Evolutionary conservation across 2,329 filamentous ascomycete genomes (phyloP).

Genomic region (Thermoascus crustaceus): DNA sequence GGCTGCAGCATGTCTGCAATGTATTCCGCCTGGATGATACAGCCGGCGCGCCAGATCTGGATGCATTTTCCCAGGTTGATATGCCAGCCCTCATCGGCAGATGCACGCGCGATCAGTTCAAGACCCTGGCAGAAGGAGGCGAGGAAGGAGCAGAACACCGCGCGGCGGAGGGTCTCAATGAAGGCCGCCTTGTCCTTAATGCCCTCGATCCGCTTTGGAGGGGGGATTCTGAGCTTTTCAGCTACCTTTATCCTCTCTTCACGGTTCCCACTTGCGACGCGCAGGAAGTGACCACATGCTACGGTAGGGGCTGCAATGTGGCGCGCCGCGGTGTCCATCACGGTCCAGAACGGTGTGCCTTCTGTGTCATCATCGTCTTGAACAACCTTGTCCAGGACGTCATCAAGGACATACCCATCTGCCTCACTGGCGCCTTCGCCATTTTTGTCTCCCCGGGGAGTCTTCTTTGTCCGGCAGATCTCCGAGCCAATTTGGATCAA

Average conservation of each 20-base stretch:
- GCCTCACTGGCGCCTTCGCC: conserved; percentile 26
- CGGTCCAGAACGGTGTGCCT: conserved; percentile 59
- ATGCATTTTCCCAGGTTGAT: conserved; percentile 34
- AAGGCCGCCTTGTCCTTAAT: conserved; percentile 36
- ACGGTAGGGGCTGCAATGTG: conserved; percentile 60
- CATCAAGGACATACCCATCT: conserved; percentile 47
- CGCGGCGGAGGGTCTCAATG: conserved; percentile 50
- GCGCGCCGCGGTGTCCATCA: conserved; percentile 51
- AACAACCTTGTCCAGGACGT: conserved; percentile 62
- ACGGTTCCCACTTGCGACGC: conserved; percentile 56
- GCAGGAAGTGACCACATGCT: conserved; percentile 54
- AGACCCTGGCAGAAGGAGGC: conserved; percentile 58
- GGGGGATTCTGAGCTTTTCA: conserved; percentile 39
- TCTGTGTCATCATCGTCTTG: conserved; percentile 60
- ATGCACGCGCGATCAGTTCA: conserved; percentile 53
- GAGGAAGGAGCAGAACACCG: conserved; percentile 55
- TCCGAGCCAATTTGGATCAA: conserved; percentile 56
- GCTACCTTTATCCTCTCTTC: conserved; percentile 46
- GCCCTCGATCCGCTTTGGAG: conserved; percentile 25
- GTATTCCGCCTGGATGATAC: conserved; percentile 61
- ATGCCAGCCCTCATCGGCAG: conserved; percentile 52
- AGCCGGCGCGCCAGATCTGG: conserved; percentile 60
- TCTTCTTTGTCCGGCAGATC: conserved; percentile 48
- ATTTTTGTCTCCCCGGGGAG: conserved; percentile 24
- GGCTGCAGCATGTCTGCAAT: conserved; percentile 52